Evolutionary conservation across 2,329 filamentous ascomycete genomes (phyloP).

Genomic region (Cercospora sojina): DNA sequence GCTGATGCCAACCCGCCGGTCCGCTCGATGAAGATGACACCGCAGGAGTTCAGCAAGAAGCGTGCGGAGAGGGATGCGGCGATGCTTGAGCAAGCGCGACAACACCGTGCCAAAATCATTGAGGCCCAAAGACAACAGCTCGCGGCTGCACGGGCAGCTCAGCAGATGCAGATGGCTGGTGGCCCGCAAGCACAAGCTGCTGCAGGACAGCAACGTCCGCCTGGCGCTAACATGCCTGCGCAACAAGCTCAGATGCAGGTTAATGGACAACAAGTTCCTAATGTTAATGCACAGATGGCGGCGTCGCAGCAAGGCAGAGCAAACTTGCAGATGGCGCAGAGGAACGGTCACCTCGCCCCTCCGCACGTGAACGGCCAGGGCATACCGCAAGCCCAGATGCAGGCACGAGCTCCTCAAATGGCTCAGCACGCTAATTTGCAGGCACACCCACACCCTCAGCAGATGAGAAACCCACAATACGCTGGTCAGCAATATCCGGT

Average conservation of each 20-base stretch:
- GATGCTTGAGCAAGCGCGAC: constrained; percentile 46
- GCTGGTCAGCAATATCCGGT: constrained; percentile 33
- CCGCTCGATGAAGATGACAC: constrained; percentile 63
- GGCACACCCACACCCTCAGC: constrained; percentile 30
- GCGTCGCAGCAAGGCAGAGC: constrained; percentile 39
- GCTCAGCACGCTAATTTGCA: constrained; percentile 27
- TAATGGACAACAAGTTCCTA: constrained; percentile 37
- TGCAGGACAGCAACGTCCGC: constrained; percentile 31
- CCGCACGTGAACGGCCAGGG: constrained; percentile 55
- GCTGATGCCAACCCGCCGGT: constrained; percentile 30
- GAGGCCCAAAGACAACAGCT: constrained; percentile 39
- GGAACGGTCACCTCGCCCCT: constrained; percentile 51
- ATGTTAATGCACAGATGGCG: constrained; percentile 42
- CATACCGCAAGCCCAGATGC: constrained; percentile 62
- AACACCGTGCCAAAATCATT: constrained; percentile 43
- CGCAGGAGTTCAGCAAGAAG: constrained; percentile 84
- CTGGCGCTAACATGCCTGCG: constrained; percentile 21
- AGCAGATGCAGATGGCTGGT: constrained; percentile 32
- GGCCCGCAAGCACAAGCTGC: constrained; percentile 33
- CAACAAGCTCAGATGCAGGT: constrained; percentile 33
- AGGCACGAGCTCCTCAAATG: constrained; percentile 26
- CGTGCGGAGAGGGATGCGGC: constrained; percentile 79
- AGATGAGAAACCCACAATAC: constrained; percentile 31
- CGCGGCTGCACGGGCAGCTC: constrained; percentile 39
- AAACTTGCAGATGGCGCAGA: constrained; percentile 49